These are phyloP conservation scores for Micromonas pusilla DNA, from an alignment of 139 green algal genomes.

Conservation along the genomic window DNA sequence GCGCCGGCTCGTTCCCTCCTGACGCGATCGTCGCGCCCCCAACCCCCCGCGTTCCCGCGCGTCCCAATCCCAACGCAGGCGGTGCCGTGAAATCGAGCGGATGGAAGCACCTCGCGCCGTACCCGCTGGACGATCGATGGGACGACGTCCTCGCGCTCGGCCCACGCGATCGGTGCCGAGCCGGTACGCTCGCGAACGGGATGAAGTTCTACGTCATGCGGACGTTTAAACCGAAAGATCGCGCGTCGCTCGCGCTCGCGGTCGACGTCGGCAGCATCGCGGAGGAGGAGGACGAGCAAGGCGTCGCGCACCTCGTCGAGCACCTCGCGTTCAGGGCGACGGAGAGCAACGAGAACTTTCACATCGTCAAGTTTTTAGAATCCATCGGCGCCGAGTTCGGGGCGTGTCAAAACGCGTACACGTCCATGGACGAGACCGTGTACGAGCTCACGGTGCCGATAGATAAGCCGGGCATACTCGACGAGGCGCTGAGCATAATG, in stretches of 20 bases:
- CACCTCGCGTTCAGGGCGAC: conserved; percentile 84
- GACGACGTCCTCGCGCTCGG: conserved; percentile 36
- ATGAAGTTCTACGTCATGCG: conserved; percentile 69
- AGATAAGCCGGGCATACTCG: conserved; percentile 51
- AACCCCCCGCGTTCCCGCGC: too few relatives aligned
- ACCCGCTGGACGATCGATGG: not conserved
- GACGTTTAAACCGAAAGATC: conserved; percentile 58
- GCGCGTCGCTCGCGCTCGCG: conserved; percentile 56
- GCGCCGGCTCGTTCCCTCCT: too few relatives aligned
- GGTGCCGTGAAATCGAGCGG: not conserved
- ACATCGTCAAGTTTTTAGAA: conserved; percentile 77
- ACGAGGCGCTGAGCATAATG: conserved; percentile 58
- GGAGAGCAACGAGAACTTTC: conserved; percentile 65
- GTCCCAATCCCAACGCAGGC: too few relatives aligned
- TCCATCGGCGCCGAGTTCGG: conserved; percentile 75
- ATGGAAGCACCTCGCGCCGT: not conserved
- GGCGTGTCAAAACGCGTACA: conserved; percentile 80
- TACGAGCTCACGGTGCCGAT: conserved; percentile 60
- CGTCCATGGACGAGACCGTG: conserved; percentile 63
- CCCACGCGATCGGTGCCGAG: not conserved
- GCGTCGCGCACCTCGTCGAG: conserved; percentile 78
- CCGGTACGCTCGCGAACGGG: conserved; percentile 51
- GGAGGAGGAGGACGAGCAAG: conserved; percentile 60
- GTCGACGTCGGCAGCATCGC: conserved; percentile 53
- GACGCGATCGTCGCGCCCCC: too few relatives aligned